These are phyloP conservation scores for Quercus phellos DNA, from an alignment of 331 rosid genomes.

Conservation along the genomic window DNA sequence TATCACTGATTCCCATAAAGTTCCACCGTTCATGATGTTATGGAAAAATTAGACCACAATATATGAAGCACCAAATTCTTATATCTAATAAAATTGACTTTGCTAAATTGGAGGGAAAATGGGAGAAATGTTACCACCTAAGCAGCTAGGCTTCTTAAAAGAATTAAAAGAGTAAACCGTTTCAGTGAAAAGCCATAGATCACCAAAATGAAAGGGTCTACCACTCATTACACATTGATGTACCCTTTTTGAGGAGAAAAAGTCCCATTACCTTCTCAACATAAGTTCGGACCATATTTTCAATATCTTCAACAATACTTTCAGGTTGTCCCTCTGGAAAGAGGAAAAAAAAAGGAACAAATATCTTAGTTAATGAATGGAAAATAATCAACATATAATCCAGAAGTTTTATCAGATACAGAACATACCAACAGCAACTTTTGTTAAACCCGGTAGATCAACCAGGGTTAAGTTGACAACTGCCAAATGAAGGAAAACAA, in stretches of 20 bases:
- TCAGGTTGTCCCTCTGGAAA: slow-evolving; percentile 85
- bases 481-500: slow-evolving; percentile 33
- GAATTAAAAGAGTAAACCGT: background rate
- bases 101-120: background rate
- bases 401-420: slow-evolving; percentile 7
- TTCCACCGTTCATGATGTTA: background rate
- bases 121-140: background rate
- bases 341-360: slow-evolving; percentile 7
- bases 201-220: background rate
- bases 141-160: background rate
- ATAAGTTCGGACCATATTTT: slow-evolving; percentile 78
- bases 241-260: background rate
- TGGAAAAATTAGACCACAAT: background rate
- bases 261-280: slow-evolving; percentile 67
- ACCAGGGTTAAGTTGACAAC: slow-evolving; percentile 96
- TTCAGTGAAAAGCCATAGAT: background rate
- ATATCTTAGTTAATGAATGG: slow-evolving; percentile 6
- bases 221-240: background rate
- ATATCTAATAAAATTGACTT: background rate
- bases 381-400: slow-evolving; percentile 8
- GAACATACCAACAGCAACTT: slow-evolving; percentile 89
- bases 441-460: slow-evolving; percentile 96
- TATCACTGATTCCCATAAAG: background rate
- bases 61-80: background rate
- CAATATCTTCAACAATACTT: slow-evolving; percentile 80